Evolutionary conservation across 768 basidiomycete genomes (phyloP).

Genomic region (Tylopilus subfusipes): DNA sequence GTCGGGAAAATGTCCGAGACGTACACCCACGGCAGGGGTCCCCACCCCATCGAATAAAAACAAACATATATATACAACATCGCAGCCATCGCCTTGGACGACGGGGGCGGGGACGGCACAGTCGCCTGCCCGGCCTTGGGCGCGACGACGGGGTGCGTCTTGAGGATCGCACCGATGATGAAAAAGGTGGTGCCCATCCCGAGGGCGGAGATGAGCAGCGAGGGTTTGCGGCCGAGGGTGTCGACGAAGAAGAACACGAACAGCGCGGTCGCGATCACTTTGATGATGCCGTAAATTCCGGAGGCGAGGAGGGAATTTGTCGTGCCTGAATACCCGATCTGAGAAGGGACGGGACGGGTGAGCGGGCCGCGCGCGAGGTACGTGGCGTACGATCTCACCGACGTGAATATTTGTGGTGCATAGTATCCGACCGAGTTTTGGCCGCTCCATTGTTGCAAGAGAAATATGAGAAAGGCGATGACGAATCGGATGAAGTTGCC

Average conservation of each 20-base stretch:
- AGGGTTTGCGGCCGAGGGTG: conserved; percentile 61
- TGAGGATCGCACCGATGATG: conserved; percentile 81
- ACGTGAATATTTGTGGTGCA: conserved; percentile 68
- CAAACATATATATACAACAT: conserved; percentile 85
- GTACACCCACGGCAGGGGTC: conserved; percentile 64
- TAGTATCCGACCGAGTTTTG: conserved; percentile 82
- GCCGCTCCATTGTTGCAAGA: conserved; percentile 80
- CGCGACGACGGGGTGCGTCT: conserved; percentile 59
- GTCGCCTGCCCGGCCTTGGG: conserved; percentile 35
- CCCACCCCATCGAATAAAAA: conserved; percentile 89
- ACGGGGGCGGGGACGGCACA: conserved; percentile 44
- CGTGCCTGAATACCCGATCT: conserved; percentile 65
- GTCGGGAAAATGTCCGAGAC: conserved; percentile 87
- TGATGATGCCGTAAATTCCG: conserved; percentile 67
- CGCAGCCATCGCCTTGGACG: conserved; percentile 76
- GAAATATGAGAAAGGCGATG: conserved; percentile 79
- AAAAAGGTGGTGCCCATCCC: conserved; percentile 81
- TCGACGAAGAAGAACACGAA: conserved; percentile 71
- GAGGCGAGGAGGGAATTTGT: conserved; percentile 66
- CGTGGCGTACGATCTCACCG: conserved; percentile 36
- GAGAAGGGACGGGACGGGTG: neutral
- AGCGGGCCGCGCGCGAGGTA: no score
- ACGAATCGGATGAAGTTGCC: conserved; percentile 81
- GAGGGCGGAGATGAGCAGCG: conserved; percentile 67
- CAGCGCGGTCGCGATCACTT: conserved; percentile 60